These are phyloP conservation scores for Calvatia gigantea DNA, from an alignment of 768 basidiomycete species.

Conservation along the genomic window DNA sequence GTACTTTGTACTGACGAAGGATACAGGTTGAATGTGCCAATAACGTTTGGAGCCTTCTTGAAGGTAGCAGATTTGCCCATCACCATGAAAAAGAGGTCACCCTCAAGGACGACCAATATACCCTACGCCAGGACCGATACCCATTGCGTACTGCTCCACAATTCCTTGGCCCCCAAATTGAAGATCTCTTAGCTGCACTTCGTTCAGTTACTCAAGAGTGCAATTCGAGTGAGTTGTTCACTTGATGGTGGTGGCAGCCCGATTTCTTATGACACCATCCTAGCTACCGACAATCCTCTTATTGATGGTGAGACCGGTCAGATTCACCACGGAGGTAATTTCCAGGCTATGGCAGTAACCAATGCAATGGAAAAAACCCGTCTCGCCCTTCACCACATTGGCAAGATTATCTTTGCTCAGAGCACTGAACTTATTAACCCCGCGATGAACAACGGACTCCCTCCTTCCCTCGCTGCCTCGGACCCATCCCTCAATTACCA, in stretches of 20 bases:
- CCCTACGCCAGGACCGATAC: slow-evolving; percentile 72
- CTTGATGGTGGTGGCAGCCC: background rate
- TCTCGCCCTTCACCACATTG: slow-evolving; percentile 64
- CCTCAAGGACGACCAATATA: slow-evolving; percentile 63
- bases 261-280: slow-evolving; percentile 7
- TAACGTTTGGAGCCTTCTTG: slow-evolving; percentile 58
- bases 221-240: slow-evolving; percentile 61
- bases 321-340: slow-evolving; percentile 82
- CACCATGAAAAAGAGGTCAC: slow-evolving; percentile 61
- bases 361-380: slow-evolving; percentile 87
- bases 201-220: slow-evolving; percentile 63
- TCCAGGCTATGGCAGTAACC: slow-evolving; percentile 80
- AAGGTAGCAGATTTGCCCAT: slow-evolving; percentile 57
- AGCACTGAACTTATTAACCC: slow-evolving; percentile 75
- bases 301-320: slow-evolving; percentile 62
- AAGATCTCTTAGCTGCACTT: slow-evolving; percentile 65
- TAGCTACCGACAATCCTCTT: slow-evolving; percentile 82
- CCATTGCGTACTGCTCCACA: slow-evolving; percentile 69
- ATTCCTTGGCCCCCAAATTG: slow-evolving; percentile 77
- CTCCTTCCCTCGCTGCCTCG: slow-evolving; percentile 69
- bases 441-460: slow-evolving; percentile 75
- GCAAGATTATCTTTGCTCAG: slow-evolving; percentile 69
- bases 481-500: slow-evolving; percentile 79
- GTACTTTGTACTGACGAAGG: background rate
- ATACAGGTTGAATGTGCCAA: slow-evolving; percentile 59